Evolutionary conservation across 1,139 yeast species (phyloP), one percentile per base, ranked within the genome.

Genomic region (Insectozyma bohioensis): DNA sequence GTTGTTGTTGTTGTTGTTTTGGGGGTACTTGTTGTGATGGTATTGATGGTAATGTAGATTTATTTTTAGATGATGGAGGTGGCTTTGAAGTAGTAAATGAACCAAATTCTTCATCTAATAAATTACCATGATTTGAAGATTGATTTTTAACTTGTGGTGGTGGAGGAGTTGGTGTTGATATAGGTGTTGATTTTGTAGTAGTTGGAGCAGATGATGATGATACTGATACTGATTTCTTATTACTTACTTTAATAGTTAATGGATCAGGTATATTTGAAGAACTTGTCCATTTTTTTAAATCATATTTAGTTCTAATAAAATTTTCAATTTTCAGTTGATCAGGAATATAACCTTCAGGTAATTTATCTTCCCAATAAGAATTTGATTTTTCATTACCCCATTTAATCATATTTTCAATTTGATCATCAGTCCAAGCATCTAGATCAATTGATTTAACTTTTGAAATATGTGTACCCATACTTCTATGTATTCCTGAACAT

Each of bases 361-460:
- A 69, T 49, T 78, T 79, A 29, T 78, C 72, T 56, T 92, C 98
- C 95, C 97, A 92, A 48, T 63, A 80, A 31, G 57, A 46, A 54
- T 92, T 92, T 21, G 94, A 90, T 45, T 76, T 75, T 28, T 63
- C 72, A 54, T 90, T 92, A 4, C 96, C 96, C 95, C 95, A 86
- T 48, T 75, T 67, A 26, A 87, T 79, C 82, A 92, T 81, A 47
- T 78, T 78, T 41, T 76, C 81, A 25, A 87, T 78, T 58, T 92
- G 97, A 51, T 85, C 95, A 48, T 88, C 95, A 8, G 95, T 85
- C 98, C 98, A 92, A 1, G 95, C 84, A 56, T 92, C 97, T 52
- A 92, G 72, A 63, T 92, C 98, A 29, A 92, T 94, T 5, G 95
- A 84, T 54, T 85, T 85, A 29, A 85, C 95, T 49, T 81, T 71